phyloP scores from a whole-genome alignment of 2,329 filamentous ascomycete genomes.

The Fusarium sambucinum region DNA sequence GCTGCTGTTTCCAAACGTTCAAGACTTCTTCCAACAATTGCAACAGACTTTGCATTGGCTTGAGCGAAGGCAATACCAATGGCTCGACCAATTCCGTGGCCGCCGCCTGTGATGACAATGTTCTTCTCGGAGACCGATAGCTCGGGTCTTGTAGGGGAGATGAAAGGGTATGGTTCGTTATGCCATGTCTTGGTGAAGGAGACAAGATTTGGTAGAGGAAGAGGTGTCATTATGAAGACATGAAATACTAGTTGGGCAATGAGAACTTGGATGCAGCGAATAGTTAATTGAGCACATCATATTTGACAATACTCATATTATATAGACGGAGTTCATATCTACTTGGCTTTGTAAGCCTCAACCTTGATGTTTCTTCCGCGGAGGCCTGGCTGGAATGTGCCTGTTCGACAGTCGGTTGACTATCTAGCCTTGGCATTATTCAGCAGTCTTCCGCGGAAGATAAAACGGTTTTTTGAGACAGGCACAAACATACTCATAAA shows the following conservation, averaged over 20 bases:
- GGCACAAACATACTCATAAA: not conserved
- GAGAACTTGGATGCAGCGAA: too few relatives aligned
- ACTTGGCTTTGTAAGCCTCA: not conserved
- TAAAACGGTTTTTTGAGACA: not conserved
- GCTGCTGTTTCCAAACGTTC: conserved; percentile 45
- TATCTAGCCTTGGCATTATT: not conserved
- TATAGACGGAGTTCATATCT: not conserved
- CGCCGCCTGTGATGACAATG: conserved; percentile 74
- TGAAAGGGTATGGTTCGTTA: conserved; percentile 45
- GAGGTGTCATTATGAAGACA: not conserved
- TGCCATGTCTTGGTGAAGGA: conserved; percentile 44
- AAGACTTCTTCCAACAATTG: conserved; percentile 55
- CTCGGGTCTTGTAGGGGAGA: conserved; percentile 49
- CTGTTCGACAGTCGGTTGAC: not conserved
- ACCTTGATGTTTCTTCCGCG: not conserved
- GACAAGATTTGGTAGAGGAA: not conserved
- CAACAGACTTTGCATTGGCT: conserved; percentile 54
- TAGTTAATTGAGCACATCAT: not conserved
- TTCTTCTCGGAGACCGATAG: conserved; percentile 55
- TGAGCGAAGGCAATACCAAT: conserved; percentile 68
- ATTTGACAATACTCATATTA: accelerated
- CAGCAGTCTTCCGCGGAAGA: conserved; percentile 2
- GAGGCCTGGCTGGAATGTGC: not conserved
- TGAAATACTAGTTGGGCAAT: not conserved
- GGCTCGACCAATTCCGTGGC: conserved; percentile 72